Conservation (phyloP, 2,329 filamentous ascomycete species). For the Ceratocystis alfenasii region DNA sequence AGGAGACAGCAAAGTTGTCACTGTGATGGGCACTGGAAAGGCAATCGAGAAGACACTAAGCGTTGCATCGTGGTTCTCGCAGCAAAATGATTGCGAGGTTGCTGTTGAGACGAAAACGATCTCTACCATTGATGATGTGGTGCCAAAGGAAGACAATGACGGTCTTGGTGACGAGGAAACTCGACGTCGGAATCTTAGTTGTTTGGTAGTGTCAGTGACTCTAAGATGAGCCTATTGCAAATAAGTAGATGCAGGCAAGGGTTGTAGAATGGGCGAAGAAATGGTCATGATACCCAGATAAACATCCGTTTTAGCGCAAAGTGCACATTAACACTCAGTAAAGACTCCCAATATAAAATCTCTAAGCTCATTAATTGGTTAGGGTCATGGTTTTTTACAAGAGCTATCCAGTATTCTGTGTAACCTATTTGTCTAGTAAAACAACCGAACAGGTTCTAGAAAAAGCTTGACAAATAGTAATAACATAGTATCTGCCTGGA, state of each 20-base stretch:
- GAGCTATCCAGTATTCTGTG: no score
- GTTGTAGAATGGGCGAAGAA: not conserved
- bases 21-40: conserved; percentile 52
- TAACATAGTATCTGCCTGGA: no score
- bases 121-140: conserved; percentile 55
- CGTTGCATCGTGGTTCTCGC: conserved; percentile 49
- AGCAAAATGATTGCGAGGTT: conserved; percentile 35
- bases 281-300: conserved; percentile 4
- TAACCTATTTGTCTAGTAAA: not conserved
- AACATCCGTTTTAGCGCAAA: not conserved
- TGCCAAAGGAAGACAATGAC: conserved; percentile 31
- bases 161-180: conserved; percentile 31
- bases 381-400: no score
- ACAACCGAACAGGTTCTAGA: not conserved
- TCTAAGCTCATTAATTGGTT: no score
- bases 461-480: no score
- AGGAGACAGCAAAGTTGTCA: conserved; percentile 34
- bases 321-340: no score
- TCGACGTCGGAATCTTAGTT: conserved; percentile 40
- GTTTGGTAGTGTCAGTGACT: conserved; percentile 38
- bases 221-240: conserved; percentile 32
- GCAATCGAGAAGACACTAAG: conserved; percentile 53
- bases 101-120: conserved; percentile 50
- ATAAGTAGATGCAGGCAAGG: not conserved
- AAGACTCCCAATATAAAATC: no score